Evolutionary conservation across 495 filamentous ascomycete species (phyloP).

Genomic region (Pseudotulostoma volvatum): DNA sequence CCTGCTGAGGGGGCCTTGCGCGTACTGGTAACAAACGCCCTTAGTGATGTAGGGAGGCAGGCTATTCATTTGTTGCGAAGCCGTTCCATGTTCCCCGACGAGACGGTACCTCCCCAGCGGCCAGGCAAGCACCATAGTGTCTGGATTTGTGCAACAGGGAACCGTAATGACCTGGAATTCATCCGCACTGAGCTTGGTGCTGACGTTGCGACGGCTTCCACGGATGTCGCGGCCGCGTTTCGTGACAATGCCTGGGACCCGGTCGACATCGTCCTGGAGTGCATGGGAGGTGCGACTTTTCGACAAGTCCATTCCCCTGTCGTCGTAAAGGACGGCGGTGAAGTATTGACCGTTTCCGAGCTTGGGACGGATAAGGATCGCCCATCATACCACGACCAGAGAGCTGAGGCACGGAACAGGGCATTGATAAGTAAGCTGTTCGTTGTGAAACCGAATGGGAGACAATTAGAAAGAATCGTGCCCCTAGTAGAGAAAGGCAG

Average conservation of each 20-base stretch:
- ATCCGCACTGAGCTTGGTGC: conserved; percentile 14
- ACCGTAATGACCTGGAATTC: conserved; percentile 14
- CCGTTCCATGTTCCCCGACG: conserved; percentile 15
- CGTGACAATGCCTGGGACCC: conserved; percentile 16
- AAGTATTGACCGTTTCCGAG: conserved; percentile 16
- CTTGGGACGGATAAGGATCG: conserved; percentile 1
- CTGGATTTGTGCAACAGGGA: conserved; percentile 27
- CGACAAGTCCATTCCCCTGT: conserved; percentile 16
- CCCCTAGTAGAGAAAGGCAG: conserved; percentile 21
- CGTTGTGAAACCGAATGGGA: conserved; percentile 22
- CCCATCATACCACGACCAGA: conserved; percentile 1
- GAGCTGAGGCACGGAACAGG: conserved; percentile 8
- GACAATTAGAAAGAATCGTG: conserved; percentile 16
- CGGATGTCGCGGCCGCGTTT: conserved; percentile 19
- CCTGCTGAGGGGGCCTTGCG: conserved; percentile 12
- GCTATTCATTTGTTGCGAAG: conserved; percentile 22
- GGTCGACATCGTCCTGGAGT: conserved; percentile 28
- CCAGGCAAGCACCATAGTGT: background rate
- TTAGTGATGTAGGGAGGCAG: conserved; percentile 23
- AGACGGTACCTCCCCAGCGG: no score
- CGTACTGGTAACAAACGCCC: conserved; percentile 24
- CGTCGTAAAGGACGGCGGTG: conserved; percentile 21
- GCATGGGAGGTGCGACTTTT: conserved; percentile 18
- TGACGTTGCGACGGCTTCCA: conserved; percentile 13
- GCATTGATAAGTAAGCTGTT: conserved; percentile 21